Conservation (phyloP, 2,329 filamentous ascomycete species). For the Xylaria sp. region DNA sequence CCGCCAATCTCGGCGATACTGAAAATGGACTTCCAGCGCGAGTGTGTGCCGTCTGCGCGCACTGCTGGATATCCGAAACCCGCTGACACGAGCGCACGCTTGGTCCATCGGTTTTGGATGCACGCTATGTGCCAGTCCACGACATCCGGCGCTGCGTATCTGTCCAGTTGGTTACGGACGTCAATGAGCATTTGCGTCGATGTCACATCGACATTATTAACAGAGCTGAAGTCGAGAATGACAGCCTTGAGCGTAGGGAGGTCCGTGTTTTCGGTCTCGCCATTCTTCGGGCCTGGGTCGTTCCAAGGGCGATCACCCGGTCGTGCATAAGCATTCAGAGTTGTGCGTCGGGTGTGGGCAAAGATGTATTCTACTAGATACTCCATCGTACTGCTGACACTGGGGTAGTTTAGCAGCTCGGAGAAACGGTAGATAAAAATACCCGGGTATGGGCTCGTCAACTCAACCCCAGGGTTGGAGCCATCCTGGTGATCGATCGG, state of each 20-base stretch:
- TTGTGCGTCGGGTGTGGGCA: constrained; percentile 79
- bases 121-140: constrained; percentile 98
- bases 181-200: constrained; percentile 94
- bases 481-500: constrained; percentile 90
- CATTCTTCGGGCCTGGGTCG: constrained; percentile 78
- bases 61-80: constrained; percentile 86
- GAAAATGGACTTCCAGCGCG: constrained; percentile 94
- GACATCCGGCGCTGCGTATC: constrained; percentile 79
- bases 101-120: constrained; percentile 94
- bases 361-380: constrained; percentile 77
- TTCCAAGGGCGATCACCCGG: constrained; percentile 93
- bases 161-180: constrained; percentile 91
- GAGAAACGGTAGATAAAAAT: constrained; percentile 96
- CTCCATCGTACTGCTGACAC: constrained; percentile 88
- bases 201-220: constrained; percentile 94
- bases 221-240: constrained; percentile 91
- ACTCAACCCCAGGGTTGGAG: constrained; percentile 83
- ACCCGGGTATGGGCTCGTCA: constrained; percentile 87
- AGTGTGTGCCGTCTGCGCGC: constrained; percentile 61
- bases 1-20: constrained; percentile 89
- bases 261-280: constrained; percentile 58
- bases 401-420: constrained; percentile 96
- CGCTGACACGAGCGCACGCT: constrained; percentile 85
- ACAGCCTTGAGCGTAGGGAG: constrained; percentile 84
- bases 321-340: constrained; percentile 70